Base-by-base conservation (phyloP, 208 protist species). In the Tritrichomonas foetus region DNA sequence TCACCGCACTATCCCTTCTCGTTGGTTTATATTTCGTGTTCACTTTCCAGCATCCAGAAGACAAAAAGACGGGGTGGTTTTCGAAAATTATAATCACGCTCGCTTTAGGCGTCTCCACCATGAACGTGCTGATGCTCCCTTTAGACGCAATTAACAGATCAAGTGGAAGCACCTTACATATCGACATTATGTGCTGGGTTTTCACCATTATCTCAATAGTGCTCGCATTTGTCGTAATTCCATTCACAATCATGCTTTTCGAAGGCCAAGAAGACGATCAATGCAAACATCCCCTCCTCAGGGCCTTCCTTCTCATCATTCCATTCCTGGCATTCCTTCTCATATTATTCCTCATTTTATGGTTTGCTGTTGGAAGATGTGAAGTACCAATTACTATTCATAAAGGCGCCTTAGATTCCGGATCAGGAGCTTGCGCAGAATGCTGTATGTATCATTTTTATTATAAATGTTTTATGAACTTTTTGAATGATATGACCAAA, bases 71-170 rank as follows among this genome's bases (percentile, higher is more conserved):
- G 33, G 3, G 9, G 1, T 57, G 41, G 78, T 61, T 89, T 20
- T 39, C 16, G 0, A 89, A 89, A 89, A 57, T 89, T 33, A 39
- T 89, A 27, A 39, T 89, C 20, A 89, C 39, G 33, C 16, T 89
- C 2, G 39, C 47, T 22, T 53, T 89, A n/a, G 78, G 47, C 0
- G 5, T 89, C 20, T 27, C 78, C 33, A 20, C 25, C 14, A 89
- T 89, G 78, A 89, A 89, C n/a, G 78, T 89, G 33, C 47, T 89
- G 20, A 53, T 89, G 1, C 22, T 89, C 13, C 78, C 78, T 39
- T 5, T 89, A 3, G 78, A 89, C 27, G 78, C 78, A 33, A 44
- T 89, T 57, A 89, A 89, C 30, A 53, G 78, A 36, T n/a, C 39
- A 57, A 39, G n/a, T 20, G 25, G 41, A 61, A 50, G 57, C 39